Conservation (phyloP, 331 rosid genomes). For the Arachis monticola region DNA sequence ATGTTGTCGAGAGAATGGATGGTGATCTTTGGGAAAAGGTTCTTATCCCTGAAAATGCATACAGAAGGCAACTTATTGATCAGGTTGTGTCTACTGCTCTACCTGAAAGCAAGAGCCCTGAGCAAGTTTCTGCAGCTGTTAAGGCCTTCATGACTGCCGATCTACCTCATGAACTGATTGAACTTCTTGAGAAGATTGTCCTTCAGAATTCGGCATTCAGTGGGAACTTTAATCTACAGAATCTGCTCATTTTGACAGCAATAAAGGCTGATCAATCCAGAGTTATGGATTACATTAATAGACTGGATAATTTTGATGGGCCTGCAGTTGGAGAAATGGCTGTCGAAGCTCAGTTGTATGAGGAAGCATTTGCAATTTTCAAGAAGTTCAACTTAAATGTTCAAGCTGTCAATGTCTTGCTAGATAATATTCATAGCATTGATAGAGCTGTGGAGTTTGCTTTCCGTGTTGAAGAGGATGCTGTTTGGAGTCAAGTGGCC, state of each 20-base stretch:
- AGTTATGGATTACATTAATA: constrained; percentile 96
- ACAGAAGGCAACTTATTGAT: constrained; percentile 95
- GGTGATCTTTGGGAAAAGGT: constrained; percentile 95
- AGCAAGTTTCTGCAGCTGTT: constrained; percentile 98
- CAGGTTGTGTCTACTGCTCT: constrained; percentile 98
- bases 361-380: constrained; percentile 95
- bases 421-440: constrained; percentile 85
- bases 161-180: constrained; percentile 96
- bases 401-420: constrained; percentile 92
- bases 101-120: constrained; percentile 99
- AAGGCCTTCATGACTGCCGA: constrained; percentile 99
- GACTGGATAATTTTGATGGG: constrained; percentile 97
- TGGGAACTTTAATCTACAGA: constrained; percentile 96
- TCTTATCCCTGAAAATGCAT: constrained; percentile 86
- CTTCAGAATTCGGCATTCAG: constrained; percentile 99
- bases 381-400: constrained; percentile 98
- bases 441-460: constrained; percentile 99
- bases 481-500: constrained; percentile 99
- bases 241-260: constrained; percentile 94
- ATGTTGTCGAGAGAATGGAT: constrained; percentile 99
- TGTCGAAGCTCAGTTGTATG: constrained; percentile 89
- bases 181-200: constrained; percentile 99
- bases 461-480: constrained; percentile 98
- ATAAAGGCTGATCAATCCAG: constrained; percentile 98
- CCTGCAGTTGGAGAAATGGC: constrained; percentile 99